Base-by-base conservation (phyloP, 1,139 yeast species). In the Pichia sp. region DNA sequence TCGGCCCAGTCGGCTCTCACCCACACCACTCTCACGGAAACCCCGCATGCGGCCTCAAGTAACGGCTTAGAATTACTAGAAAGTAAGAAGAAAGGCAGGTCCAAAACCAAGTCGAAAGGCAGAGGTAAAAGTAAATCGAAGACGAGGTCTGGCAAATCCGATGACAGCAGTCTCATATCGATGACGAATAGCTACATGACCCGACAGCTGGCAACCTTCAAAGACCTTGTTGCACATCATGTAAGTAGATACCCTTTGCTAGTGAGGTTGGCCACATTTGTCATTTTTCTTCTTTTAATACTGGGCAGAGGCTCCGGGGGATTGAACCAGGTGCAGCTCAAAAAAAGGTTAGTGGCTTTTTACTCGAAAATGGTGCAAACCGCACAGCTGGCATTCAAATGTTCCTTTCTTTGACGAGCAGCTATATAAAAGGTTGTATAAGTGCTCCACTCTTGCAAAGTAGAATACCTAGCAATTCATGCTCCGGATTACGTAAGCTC, bases 321-420 rank as follows among this genome's bases (percentile, higher is more conserved):
- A n/a, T 7, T 16, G 13, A 19, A 45, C 7, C 19, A 32, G 5
- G 5, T 45, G 19, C 48, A 32, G 26, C 40, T 32, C 38, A 45
- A 16, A 26, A 23, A 30, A 7, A 26, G 15, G 38, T 40, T 45
- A 5, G 16, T 7, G 13, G 16, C 16, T 5, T 15, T 45, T 15
- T 45, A 31, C 48, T 8, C 26, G 26, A 45, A 45, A 40, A 19
- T 30, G 5, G 8, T 23, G 13, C 34, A 45, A 19, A 45, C 48
- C n/a, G 48, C 48, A 29, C 41, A 30, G 29, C 40, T 45, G 10
- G 48, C 48, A 7, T 45, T 45, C 38, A 45, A 31, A 29, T 19
- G 31, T 11, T 31, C 48, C 40, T 45, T 45, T 16, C 34, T 45
- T n/a, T 45, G 26, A 19, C 26, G 15, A 10, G 8, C 6, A 10